These are phyloP conservation scores for Laburnicola sp. DNA, from an alignment of 2,329 filamentous ascomycete species.

Conservation along the genomic window DNA sequence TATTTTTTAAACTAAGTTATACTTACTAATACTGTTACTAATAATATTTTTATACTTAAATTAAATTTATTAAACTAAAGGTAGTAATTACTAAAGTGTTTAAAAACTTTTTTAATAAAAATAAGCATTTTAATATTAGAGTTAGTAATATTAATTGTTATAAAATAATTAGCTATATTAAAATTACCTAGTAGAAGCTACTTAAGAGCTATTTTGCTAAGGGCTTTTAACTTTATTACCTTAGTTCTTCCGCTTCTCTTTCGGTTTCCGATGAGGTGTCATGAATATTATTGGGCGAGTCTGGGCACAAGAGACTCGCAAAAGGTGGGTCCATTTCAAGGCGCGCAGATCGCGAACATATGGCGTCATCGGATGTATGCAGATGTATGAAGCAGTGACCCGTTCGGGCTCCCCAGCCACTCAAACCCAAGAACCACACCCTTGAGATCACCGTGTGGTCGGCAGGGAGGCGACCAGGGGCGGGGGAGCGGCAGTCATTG, in stretches of 20 bases:
- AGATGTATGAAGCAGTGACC: conserved; percentile 1
- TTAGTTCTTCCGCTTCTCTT: conserved; percentile 1
- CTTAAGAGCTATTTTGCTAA: too few species aligned
- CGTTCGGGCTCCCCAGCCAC: conserved; percentile 13
- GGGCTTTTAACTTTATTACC: too few species aligned
- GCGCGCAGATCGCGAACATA: neutral
- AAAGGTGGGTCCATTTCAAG: neutral
- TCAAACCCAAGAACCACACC: neutral
- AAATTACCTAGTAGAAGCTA: too few species aligned
- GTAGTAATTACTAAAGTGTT: too few species aligned
- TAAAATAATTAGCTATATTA: too few species aligned
- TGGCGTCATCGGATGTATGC: neutral
- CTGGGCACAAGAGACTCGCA: neutral
- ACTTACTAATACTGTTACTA: too few species aligned
- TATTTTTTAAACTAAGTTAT: too few species aligned
- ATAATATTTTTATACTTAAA: too few species aligned
- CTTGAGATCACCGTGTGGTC: neutral
- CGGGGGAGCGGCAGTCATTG: neutral
- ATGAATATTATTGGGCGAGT: neutral
- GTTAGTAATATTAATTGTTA: too few species aligned
- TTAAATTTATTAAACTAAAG: too few species aligned
- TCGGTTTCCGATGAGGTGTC: neutral
- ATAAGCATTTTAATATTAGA: too few species aligned
- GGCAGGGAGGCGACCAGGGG: neutral
- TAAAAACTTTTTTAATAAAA: too few species aligned